Evolutionary conservation across 495 filamentous ascomycete genomes (phyloP), one percentile per base, ranked within the genome.

Genomic region (Annulohypoxylon nitens): DNA sequence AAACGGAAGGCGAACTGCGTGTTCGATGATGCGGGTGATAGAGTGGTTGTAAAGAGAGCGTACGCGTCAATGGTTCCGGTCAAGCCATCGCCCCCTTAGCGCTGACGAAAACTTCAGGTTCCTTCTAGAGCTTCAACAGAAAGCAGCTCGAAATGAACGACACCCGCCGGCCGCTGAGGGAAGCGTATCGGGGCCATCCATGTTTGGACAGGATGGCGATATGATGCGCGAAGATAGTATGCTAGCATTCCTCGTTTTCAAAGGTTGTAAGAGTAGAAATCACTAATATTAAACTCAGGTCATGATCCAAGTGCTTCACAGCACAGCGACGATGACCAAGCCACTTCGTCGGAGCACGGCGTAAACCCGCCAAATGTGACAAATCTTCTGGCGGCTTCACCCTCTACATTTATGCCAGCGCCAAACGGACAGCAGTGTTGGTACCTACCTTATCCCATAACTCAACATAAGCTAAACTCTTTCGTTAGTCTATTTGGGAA

Each of bases 1-100:
- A 47, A 47, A 47, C n/a, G 43, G n/a, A 47, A 47, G 18, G 16
- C 43, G 43, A 47, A 47, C 16, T 47, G 43, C n/a, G 43, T 47
- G 43, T 47, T 47, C 43, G 43, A 47, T 2, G 43, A 47, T 47
- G 43, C 43, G n/a, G 43, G 43, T 20, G 43, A 47, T 3, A 47
- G 43, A 16, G 43, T 47, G 16, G 43, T 47, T 20, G 43, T 47
- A 12, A 47, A 47, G 43, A 18, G 43, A 47, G 16, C 43, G 43
- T 47, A 20, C 43, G 43, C 43, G 8, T 47, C n/a, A 47, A 47
- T 47, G 16, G 43, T 20, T 9, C 16, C 5, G 43, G 18, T 9
- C 43, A 7, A 47, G 16, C 7, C 43, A 20, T 47, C 4, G 2
- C 43, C 37, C 8, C 8, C n/a, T 20, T 20, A 20, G 43, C 43